Evolutionary conservation across 139 green algal species (phyloP).

Genomic region (Pleodorina starrii): DNA sequence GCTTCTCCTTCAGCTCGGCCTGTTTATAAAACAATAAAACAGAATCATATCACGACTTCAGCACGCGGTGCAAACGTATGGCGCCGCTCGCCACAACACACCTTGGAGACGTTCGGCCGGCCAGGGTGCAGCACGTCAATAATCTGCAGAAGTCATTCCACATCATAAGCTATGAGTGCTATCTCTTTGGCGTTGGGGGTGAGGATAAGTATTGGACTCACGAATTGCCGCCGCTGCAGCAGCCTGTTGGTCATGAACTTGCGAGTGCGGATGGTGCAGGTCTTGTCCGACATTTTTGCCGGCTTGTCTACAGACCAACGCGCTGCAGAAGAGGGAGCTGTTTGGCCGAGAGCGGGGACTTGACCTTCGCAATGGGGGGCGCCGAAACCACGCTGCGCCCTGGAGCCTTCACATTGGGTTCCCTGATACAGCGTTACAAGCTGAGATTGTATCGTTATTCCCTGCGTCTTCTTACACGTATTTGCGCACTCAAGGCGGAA

Average conservation of each 20-base stretch:
- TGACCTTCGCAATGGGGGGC: too few species aligned
- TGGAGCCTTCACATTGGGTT: too few species aligned
- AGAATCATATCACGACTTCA: background rate
- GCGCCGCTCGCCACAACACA: conserved; percentile 51
- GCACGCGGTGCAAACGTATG: background rate
- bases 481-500: too few species aligned
- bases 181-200: background rate
- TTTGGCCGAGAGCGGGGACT: too few species aligned
- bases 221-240: conserved; percentile 94
- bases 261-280: conserved; percentile 93
- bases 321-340: conserved; percentile 32
- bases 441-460: too few species aligned
- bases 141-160: conserved; percentile 77
- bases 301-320: conserved; percentile 37
- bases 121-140: conserved; percentile 98
- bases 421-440: too few species aligned
- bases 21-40: conserved; percentile 33
- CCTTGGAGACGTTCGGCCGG: conserved; percentile 96
- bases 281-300: conserved; percentile 92
- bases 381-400: too few species aligned
- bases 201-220: conserved; percentile 62
- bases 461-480: too few species aligned
- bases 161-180: background rate
- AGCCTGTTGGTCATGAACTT: conserved; percentile 99
- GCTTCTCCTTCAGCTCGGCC: conserved; percentile 96